Evolutionary conservation across 2,329 filamentous ascomycete species (phyloP).

Genomic region (Venturia pyrina): DNA sequence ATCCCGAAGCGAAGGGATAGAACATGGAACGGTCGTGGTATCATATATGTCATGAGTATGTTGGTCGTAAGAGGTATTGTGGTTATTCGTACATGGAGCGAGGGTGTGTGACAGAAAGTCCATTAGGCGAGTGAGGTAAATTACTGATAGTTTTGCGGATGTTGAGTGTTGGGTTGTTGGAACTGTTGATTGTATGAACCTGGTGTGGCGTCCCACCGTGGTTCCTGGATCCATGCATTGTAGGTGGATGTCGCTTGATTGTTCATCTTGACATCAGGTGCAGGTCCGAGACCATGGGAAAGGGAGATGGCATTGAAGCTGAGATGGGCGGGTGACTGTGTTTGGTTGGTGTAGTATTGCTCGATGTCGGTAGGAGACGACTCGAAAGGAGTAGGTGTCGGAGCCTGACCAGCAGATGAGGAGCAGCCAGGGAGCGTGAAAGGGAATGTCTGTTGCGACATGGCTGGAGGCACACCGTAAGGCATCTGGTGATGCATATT

Average conservation of each 20-base stretch:
- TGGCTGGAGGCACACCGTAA: neutral
- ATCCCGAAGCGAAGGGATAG: neutral
- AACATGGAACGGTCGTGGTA: neutral
- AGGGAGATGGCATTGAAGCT: neutral
- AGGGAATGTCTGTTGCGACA: neutral
- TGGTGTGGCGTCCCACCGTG: neutral
- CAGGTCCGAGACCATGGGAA: neutral
- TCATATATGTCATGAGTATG: constrained; percentile 1
- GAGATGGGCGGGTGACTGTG: neutral
- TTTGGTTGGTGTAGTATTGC: constrained; percentile 1
- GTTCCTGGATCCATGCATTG: neutral
- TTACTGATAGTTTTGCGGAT: neutral
- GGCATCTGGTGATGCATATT: neutral
- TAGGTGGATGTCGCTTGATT: neutral
- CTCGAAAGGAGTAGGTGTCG: neutral
- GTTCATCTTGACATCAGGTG: neutral
- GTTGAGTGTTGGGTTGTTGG: neutral
- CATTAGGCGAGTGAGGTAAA: neutral
- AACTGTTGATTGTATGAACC: neutral
- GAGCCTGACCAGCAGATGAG: neutral
- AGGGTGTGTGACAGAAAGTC: neutral
- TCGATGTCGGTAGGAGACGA: neutral
- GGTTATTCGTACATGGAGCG: neutral
- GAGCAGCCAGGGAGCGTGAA: neutral
- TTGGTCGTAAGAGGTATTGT: neutral